Base-by-base conservation (phyloP, 306 rosid species). In the Amphicarpaea edgeworthii region DNA sequence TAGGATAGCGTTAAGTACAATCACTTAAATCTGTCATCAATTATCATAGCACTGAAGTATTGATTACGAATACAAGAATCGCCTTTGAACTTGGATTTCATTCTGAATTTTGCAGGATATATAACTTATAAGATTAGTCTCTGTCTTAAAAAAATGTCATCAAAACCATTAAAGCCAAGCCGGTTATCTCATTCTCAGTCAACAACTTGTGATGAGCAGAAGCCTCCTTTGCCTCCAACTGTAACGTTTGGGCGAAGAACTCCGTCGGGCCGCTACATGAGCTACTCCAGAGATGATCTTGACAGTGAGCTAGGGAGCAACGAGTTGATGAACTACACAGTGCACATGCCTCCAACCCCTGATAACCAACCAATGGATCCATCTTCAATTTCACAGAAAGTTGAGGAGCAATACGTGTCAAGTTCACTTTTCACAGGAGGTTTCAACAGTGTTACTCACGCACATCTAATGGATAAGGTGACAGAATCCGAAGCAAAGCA, bases 361-460 rank as follows among this genome's bases (percentile, higher is more conserved):
- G 97, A 94, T 76, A 94, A 94, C 88, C 98, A 94, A 41, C 98
- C 97, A 15, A 94, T 94, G 98, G 95, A 94, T 85, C 86, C 87
- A 8, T 81, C n/a, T n/a, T n/a, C 91, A 6, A 84, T 92, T 78
- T 85, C 98, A 0, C 96, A 94, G 83, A 91, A 90, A 79, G 96
- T 94, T 21, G 98, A 94, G 86, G 97, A 94, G 87, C 97, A 91
- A 64, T 90, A 94, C 17, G 98, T 92, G 34, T 94, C 98, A 0
- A 94, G 77, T 49, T 94, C 98, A 0, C 88, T 94, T 40, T 94
- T 94, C 83, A 91, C 98, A 0, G 98, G 98, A 12, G 98, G 98
- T 15, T 94, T 90, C 85, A 94, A 94, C 63, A 91, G 95, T 43
- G 92, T 86, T 9, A 92, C 97, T 0, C 70, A 94, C 37, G 97